Percentiles rank a stretch among this genome's conserved stretches.
Evolutionary conservation across 331 rosid species (phyloP).

Genomic region (Acacia pycnantha): DNA sequence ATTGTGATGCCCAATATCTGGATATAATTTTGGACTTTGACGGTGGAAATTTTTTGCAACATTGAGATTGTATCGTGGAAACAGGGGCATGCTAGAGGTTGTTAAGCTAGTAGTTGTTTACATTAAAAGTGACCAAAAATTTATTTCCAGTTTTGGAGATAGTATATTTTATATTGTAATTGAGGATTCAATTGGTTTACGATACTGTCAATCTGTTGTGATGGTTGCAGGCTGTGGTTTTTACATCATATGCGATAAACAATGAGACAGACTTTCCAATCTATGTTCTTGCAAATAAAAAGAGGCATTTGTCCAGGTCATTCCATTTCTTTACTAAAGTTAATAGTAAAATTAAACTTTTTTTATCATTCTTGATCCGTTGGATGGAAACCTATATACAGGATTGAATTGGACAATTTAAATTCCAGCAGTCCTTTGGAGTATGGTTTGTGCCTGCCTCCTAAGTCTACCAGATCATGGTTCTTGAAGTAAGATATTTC

Average conservation of each 20-base stretch:
- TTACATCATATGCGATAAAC: slow-evolving; percentile 75
- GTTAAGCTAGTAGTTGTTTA: slow-evolving; percentile 31
- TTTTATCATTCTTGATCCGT: slow-evolving; percentile 18
- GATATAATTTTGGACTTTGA: slow-evolving; percentile 81
- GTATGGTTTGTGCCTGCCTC: slow-evolving; percentile 69
- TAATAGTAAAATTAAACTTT: not conserved
- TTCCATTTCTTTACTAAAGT: slow-evolving; percentile 22
- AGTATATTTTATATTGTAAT: not conserved
- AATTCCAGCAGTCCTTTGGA: slow-evolving; percentile 54
- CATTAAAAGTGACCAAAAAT: slow-evolving; percentile 14
- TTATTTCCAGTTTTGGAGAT: slow-evolving; percentile 19
- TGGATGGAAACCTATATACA: slow-evolving; percentile 43
- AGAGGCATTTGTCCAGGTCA: slow-evolving; percentile 67
- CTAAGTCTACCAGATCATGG: slow-evolving; percentile 79
- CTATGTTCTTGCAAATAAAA: slow-evolving; percentile 65
- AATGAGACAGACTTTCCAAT: slow-evolving; percentile 68
- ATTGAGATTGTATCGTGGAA: slow-evolving; percentile 84
- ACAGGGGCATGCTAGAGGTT: slow-evolving; percentile 84
- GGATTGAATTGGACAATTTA: slow-evolving; percentile 55
- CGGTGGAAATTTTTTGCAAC: slow-evolving; percentile 66
- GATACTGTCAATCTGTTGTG: slow-evolving; percentile 31
- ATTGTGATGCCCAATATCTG: slow-evolving; percentile 50
- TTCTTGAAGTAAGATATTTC: slow-evolving; percentile 72
- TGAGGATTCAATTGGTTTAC: slow-evolving; percentile 19
- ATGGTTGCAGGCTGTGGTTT: slow-evolving; percentile 71